Evolutionary conservation across 1,284 basidiomycete genomes (phyloP).

Genomic region (Puccinia hordei): DNA sequence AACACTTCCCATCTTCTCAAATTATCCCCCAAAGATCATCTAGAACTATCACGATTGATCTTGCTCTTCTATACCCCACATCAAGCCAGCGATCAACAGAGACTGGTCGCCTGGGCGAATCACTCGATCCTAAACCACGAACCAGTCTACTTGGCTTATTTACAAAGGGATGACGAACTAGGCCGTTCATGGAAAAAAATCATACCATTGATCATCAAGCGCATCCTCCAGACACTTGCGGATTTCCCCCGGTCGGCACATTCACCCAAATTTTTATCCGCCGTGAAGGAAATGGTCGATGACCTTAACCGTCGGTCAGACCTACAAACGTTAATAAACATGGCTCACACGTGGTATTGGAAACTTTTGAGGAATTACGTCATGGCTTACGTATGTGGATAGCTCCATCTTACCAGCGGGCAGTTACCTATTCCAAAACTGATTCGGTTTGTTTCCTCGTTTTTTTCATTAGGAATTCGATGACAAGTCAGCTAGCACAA

Average conservation of each 20-base stretch:
- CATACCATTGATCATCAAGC: constrained; percentile 29
- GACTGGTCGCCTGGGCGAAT: constrained; percentile 25
- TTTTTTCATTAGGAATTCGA: constrained; percentile 37
- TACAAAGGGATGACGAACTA: neutral
- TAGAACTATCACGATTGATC: constrained; percentile 24
- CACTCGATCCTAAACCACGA: constrained; percentile 3
- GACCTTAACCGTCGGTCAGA: constrained; percentile 2
- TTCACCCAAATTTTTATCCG: constrained; percentile 6
- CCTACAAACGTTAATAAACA: neutral
- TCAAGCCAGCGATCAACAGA: constrained; percentile 27
- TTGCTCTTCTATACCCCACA: constrained; percentile 28
- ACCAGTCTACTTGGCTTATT: constrained; percentile 8
- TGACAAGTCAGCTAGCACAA: neutral
- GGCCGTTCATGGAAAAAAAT: constrained; percentile 25
- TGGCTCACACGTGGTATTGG: constrained; percentile 28
- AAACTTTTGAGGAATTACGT: constrained; percentile 28
- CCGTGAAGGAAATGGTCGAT: constrained; percentile 23
- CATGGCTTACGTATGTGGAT: constrained; percentile 32
- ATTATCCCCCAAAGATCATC: constrained; percentile 35
- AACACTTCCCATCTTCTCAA: neutral
- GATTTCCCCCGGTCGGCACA: constrained; percentile 32
- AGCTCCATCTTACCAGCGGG: neutral
- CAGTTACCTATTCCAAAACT: neutral
- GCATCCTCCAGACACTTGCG: constrained; percentile 19
- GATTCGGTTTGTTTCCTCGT: neutral